phyloP scores from a whole-genome alignment of 2,329 filamentous ascomycete genomes.

The Penicillium aurantiogriseum region DNA sequence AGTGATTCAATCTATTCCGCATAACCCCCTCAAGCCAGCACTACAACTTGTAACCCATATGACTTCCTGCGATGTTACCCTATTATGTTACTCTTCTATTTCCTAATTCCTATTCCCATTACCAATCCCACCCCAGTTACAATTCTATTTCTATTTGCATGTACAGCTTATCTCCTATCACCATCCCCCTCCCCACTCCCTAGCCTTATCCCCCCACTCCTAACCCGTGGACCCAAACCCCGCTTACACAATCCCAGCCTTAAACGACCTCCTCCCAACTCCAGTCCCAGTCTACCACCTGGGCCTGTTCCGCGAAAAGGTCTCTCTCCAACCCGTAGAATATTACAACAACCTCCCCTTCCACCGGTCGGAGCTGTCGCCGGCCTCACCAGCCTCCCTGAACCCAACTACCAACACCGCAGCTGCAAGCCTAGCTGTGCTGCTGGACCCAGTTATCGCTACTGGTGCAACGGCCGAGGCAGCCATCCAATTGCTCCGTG shows the following conservation, averaged over 20 bases:
- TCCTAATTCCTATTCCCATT: neutral
- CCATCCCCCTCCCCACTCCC: neutral
- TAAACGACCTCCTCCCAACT: conserved; percentile 76
- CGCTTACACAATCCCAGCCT: conserved; percentile 51
- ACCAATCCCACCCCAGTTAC: neutral
- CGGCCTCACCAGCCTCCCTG: conserved; percentile 28
- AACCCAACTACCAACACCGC: conserved; percentile 35
- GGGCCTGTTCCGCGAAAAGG: conserved; percentile 87
- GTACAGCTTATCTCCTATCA: neutral
- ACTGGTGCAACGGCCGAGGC: conserved; percentile 88
- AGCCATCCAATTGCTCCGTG: conserved; percentile 81
- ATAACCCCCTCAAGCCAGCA: neutral
- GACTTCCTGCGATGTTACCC: neutral
- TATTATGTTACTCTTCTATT: neutral
- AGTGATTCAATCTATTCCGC: conserved; percentile 5
- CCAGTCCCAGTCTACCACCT: conserved; percentile 88
- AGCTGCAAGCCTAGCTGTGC: conserved; percentile 66
- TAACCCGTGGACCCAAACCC: neutral
- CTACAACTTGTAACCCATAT: neutral
- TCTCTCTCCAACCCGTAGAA: conserved; percentile 83
- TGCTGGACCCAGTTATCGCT: conserved; percentile 90
- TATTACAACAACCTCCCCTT: conserved; percentile 96
- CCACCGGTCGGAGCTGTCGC: conserved; percentile 44
- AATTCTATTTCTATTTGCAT: neutral
- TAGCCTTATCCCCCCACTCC: neutral